A percentile compares a stretch with the other conserved stretches of the same genome.
These are phyloP conservation scores for Penicillium paneum DNA, from an alignment of 2,329 filamentous ascomycete genomes.

Conservation along the genomic window DNA sequence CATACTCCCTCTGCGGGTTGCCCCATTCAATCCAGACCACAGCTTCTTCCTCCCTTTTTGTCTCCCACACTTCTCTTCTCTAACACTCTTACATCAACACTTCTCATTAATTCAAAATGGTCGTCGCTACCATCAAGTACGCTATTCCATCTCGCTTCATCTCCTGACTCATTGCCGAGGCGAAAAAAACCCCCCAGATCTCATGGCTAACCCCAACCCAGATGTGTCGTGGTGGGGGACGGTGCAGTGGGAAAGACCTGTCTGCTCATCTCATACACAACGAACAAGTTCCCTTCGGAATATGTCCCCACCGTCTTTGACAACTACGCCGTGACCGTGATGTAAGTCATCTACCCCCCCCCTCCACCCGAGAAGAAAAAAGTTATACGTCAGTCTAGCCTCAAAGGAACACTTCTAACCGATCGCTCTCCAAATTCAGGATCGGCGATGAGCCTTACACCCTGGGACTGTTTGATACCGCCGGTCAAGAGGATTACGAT, in stretches of 20 bases:
- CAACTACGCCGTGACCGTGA: conserved; percentile 99
- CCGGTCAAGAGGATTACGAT: conserved; percentile 99
- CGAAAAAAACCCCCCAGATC: conserved; percentile 6
- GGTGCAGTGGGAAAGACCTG: conserved; percentile 99
- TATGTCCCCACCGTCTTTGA: conserved; percentile 99
- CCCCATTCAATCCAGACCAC: conserved; percentile 28
- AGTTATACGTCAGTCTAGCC: background rate
- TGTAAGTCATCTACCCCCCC: conserved; percentile 63
- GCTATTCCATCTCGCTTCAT: conserved; percentile 26
- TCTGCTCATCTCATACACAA: conserved; percentile 97
- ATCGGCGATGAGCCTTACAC: conserved; percentile 99
- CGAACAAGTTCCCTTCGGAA: conserved; percentile 99
- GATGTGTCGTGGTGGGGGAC: conserved; percentile 98
- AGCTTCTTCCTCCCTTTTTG: conserved; percentile 28
- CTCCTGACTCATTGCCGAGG: conserved; percentile 6
- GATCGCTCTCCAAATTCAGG: conserved; percentile 52
- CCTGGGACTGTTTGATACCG: conserved; percentile 94
- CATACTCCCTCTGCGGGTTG: conserved; percentile 21
- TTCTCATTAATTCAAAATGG: conserved; percentile 44
- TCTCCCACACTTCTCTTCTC: conserved; percentile 24
- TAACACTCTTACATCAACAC: conserved; percentile 4
- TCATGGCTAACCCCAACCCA: conserved; percentile 38
- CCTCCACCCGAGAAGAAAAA: background rate
- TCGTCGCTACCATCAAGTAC: conserved; percentile 64
- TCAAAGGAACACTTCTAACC: conserved; percentile 5